Percentiles rank a stretch among this genome's conserved stretches.
phyloP scores from a whole-genome alignment of 805 yeast species.

The Pichia deserticola region DNA sequence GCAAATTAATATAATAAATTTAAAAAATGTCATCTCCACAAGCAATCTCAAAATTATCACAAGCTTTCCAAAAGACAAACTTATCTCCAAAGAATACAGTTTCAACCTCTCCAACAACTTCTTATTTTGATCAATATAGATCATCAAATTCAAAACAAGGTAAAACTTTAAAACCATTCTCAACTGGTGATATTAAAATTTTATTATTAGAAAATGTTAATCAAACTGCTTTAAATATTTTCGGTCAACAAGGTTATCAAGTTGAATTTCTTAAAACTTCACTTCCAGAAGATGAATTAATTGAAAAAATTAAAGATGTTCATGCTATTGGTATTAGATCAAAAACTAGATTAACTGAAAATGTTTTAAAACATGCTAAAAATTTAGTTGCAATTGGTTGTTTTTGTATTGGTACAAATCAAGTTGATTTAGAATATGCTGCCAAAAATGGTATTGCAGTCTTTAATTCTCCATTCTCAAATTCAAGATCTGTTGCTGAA shows the following conservation, averaged over 20 bases:
- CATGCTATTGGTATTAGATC: conserved; percentile 98
- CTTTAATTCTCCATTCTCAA: conserved; percentile 88
- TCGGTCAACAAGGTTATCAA: conserved; percentile 89
- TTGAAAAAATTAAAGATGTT: conserved; percentile 86
- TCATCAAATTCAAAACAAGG: conserved; percentile 41
- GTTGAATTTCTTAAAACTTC: conserved; percentile 90
- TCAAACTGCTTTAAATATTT: conserved; percentile 81
- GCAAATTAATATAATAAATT: background rate
- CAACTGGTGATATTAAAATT: conserved; percentile 91
- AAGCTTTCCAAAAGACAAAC: conserved; percentile 44
- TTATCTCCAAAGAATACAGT: conserved; percentile 59
- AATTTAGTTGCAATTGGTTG: conserved; percentile 90
- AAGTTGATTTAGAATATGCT: conserved; percentile 87
- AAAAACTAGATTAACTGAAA: conserved; percentile 81
- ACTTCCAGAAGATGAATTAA: conserved; percentile 84
- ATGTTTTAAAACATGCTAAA: conserved; percentile 76
- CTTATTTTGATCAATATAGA: conserved; percentile 52
- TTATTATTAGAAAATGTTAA: conserved; percentile 89
- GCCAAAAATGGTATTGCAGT: conserved; percentile 93
- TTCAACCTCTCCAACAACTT: conserved; percentile 71
- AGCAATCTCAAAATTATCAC: conserved; percentile 49
- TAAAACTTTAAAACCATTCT: conserved; percentile 85
- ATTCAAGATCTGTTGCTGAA: conserved; percentile 98
- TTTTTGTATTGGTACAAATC: conserved; percentile 99
- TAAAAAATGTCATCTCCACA: conserved; percentile 55